These are phyloP conservation scores for Plasmodium vinckei DNA, from an alignment of 169 alveolate genomes.

Conservation along the genomic window DNA sequence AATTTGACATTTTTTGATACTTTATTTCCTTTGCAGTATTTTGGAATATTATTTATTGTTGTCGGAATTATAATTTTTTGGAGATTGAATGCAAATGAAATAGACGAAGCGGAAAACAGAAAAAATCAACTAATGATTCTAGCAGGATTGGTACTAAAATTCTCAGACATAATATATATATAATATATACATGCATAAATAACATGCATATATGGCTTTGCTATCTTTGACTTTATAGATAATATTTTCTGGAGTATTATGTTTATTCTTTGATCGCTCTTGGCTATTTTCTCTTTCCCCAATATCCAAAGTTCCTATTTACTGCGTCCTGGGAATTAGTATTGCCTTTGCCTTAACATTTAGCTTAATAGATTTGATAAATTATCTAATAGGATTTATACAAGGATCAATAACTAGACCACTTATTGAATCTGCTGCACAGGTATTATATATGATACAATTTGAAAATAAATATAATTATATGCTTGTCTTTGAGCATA, in stretches of 20 bases:
- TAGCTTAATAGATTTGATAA: constrained; percentile 93
- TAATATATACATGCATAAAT: constrained; percentile 11
- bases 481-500: background rate
- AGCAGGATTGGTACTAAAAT: constrained; percentile 85
- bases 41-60: constrained; percentile 91
- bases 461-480: background rate
- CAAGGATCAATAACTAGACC: constrained; percentile 90
- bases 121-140: constrained; percentile 79
- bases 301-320: constrained; percentile 90
- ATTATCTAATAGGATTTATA: constrained; percentile 89
- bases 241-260: constrained; percentile 91
- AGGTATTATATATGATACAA: constrained; percentile 74
- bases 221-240: constrained; percentile 73
- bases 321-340: constrained; percentile 95
- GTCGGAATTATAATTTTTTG: constrained; percentile 93
- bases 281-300: constrained; percentile 92
- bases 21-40: constrained; percentile 81
- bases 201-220: background rate
- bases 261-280: constrained; percentile 91
- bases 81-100: constrained; percentile 84
- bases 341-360: constrained; percentile 95
- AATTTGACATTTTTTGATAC: background rate
- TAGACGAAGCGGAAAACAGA: constrained; percentile 78
- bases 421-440: constrained; percentile 91
- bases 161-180: constrained; percentile 17